Base-by-base conservation (phyloP, 176 grass and related monocot genomes). In the Phoenix dactylifera region DNA sequence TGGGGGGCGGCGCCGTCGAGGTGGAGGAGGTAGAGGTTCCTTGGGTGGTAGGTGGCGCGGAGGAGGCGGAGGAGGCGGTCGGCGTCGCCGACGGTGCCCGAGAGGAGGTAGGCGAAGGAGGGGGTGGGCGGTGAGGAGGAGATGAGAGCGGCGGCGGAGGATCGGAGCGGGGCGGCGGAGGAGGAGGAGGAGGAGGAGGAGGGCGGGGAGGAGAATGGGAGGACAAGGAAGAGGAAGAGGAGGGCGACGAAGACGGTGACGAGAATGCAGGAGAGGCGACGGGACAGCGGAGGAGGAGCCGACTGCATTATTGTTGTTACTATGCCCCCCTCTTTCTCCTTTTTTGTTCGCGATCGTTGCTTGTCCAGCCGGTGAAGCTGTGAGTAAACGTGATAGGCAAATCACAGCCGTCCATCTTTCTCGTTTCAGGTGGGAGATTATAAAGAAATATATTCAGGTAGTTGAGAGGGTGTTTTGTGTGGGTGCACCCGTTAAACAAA, bases 1-100 rank as follows among this genome's bases (percentile, higher is more conserved):
- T 30, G 70, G 16, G 92, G 53, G 10, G 92, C 84, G 24, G 87
- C 75, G 57, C 84, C 58, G 62, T 97, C 87, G 69, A 97, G 87
- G 23, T 88, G 93, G 78, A 97, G 83, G 60, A 91, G 78, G 64
- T 97, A 97, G 72, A 80, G 50, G 59, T 91, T 97, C 68, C 72
- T 75, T 1, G 92, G 93, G 26, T 97, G 93, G 72, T 91, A 88
- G 26, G 76, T 70, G 16, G 93, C 80, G 54, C 76, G 76, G 24
- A 97, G 81, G 50, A 97, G 78, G 62, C 92, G 87, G 52, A 85
- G 64, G 73, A 97, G 83, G 66, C 93, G 80, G 62, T 80, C 78
- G 5, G 63, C 70, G 70, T 97, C 93, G 58, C 81, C 93, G 30
- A 72, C 69, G 1, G 84, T 85, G 18, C 93, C 93, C n/a, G 84